Conservation (phyloP, 345 rosid genomes). For the Geranium rotundifolium region DNA sequence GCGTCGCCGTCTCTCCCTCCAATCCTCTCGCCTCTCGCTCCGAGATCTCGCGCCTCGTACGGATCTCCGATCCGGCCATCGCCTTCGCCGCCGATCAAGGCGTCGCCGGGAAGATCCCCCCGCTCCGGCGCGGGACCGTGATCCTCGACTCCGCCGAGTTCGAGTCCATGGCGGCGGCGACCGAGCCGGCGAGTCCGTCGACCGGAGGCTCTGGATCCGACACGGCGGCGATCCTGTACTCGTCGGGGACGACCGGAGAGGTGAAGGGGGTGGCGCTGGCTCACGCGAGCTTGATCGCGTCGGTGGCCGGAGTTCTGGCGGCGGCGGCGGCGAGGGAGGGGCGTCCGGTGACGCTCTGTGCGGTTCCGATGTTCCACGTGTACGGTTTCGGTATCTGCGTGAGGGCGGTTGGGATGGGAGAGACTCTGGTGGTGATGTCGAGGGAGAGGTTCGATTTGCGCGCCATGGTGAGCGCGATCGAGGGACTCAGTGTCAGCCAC, state of each 20-base stretch:
- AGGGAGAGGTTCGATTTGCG: constrained; percentile 21
- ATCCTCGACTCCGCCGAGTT: constrained; percentile 35
- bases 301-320: constrained; percentile 18
- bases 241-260: constrained; percentile 53
- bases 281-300: constrained; percentile 29
- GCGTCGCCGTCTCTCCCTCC: constrained; percentile 38
- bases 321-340: constrained; percentile 13
- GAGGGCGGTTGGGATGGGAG: constrained; percentile 32
- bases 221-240: constrained; percentile 46
- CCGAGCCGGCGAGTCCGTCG: constrained; percentile 2
- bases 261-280: constrained; percentile 45
- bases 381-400: constrained; percentile 28
- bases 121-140: constrained; percentile 14
- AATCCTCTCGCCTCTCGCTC: constrained; percentile 31
- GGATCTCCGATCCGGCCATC: constrained; percentile 35
- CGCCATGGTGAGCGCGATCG: constrained; percentile 17
- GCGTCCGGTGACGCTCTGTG: constrained; percentile 20
- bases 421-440: constrained; percentile 25
- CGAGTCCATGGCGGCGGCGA: constrained; percentile 31
- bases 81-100: constrained; percentile 35
- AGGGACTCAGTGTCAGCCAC: constrained; percentile 26
- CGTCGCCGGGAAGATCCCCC: constrained; percentile 26
- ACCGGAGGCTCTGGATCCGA: constrained; percentile 30
- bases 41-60: constrained; percentile 32
- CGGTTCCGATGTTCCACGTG: constrained; percentile 46